Evolutionary conservation across 2,329 filamentous ascomycete genomes (phyloP).

Genomic region (Paecilomyces formosus): DNA sequence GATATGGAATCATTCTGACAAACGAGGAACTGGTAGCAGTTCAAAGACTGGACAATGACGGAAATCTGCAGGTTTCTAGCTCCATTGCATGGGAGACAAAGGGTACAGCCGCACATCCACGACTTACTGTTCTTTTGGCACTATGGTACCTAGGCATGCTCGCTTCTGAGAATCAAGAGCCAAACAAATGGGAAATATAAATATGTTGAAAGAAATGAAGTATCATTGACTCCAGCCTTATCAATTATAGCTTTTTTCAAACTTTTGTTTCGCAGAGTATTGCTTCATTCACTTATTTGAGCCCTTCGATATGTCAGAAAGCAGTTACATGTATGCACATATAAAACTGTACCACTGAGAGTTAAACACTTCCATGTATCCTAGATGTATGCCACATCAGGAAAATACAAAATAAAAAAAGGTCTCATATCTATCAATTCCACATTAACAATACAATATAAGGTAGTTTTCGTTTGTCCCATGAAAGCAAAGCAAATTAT

Average conservation of each 20-base stretch:
- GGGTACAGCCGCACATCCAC: slow-evolving; percentile 4
- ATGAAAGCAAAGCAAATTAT: too few species aligned
- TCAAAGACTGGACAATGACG: slow-evolving; percentile 7
- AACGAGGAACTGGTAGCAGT: slow-evolving; percentile 13
- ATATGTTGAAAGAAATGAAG: not conserved
- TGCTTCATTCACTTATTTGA: too few species aligned
- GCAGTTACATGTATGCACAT: too few species aligned
- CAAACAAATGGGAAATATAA: not conserved
- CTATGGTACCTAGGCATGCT: slow-evolving; percentile 18
- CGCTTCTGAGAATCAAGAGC: slow-evolving; percentile 4
- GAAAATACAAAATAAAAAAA: too few species aligned
- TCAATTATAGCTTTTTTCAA: too few species aligned
- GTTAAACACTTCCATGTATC: too few species aligned
- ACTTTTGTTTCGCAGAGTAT: too few species aligned
- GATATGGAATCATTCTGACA: slow-evolving; percentile 8
- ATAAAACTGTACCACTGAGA: too few species aligned
- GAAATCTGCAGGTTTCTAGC: slow-evolving; percentile 9
- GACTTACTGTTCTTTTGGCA: slow-evolving; percentile 10
- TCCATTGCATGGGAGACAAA: not conserved
- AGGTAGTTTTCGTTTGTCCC: too few species aligned
- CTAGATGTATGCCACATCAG: too few species aligned
- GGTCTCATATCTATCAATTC: not conserved
- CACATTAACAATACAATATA: too few species aligned
- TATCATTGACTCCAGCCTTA: not conserved
- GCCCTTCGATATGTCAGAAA: too few species aligned